Evolutionary conservation across 805 yeast genomes (phyloP), one percentile per base, ranked within the genome.

Genomic region (Candida fluviatilis): DNA sequence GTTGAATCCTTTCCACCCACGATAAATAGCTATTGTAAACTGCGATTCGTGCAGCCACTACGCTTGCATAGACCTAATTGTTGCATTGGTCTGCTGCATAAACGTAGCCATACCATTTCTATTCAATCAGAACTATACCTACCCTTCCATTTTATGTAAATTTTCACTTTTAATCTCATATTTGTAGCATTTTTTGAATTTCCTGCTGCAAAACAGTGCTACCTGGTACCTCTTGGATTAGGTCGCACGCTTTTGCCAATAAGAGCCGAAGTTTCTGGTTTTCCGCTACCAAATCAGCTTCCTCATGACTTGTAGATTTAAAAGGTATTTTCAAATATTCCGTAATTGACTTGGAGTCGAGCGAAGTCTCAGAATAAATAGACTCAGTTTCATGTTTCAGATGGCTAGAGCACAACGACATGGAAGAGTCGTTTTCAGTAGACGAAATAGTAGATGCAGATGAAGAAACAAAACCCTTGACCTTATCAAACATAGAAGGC

Each of bases 181-280:
- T 26, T 26, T 26, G 29, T 6, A 26, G 15, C 15, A 26, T 26
- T 26, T 13, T 26, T 13, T 26, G n/a, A 5, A 33, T 33, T 33
- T 33, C 35, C 13, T 8, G 28, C n/a, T 33, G 23, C 28, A 33
- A 23, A 23, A 21, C 28, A 5, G 5, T 8, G n/a, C 15, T 26
- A 12, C n/a, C n/a, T n/a, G 21, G 24, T n/a, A 46, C 52, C 8
- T 40, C 49, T 29, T 42, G 52, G 21, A 63, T 29, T 36, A 48
- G 35, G 2, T 36, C 42, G 35, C 50, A 53, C 1, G 67, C 64
- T 42, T 51, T 52, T 39, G 45, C 52, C 25, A 64, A 44, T 25
- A 63, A 48, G 14, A 28, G 45, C 46, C 49, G 52, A 42, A 63
- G 50, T 8, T 43, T 42, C 30, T 55, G 57, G 42, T 59, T 60